Evolutionary conservation across 2,329 filamentous ascomycete genomes (phyloP).

Genomic region (Lanzia echinophila): DNA sequence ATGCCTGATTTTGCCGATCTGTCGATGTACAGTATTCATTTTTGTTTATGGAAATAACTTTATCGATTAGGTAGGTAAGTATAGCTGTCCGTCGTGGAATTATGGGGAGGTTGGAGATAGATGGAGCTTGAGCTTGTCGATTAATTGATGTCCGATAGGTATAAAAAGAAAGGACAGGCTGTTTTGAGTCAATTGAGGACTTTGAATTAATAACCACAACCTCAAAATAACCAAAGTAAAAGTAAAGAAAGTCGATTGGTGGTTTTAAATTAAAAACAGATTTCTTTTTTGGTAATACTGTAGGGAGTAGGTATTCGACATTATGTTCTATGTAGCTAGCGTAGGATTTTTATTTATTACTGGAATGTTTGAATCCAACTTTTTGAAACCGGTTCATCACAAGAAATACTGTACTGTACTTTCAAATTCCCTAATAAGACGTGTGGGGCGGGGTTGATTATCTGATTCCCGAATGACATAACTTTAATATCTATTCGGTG

Average conservation of each 20-base stretch:
- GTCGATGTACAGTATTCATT: constrained; percentile 68
- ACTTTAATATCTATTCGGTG: too few relatives aligned
- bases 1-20: constrained; percentile 66
- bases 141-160: background rate
- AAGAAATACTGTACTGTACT: too few relatives aligned
- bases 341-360: too few relatives aligned
- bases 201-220: background rate
- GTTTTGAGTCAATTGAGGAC: background rate
- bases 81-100: constrained; percentile 5
- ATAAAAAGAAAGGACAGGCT: background rate
- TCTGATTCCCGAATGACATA: too few relatives aligned
- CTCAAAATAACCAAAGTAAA: background rate
- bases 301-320: too few relatives aligned
- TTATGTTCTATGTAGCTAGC: too few relatives aligned
- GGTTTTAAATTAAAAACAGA: background rate
- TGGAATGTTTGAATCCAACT: too few relatives aligned
- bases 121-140: constrained; percentile 1
- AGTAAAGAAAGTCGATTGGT: constrained; percentile 3
- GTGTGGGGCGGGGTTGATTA: too few relatives aligned
- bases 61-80: background rate
- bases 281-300: background rate
- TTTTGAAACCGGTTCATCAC: too few relatives aligned
- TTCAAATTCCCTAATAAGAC: too few relatives aligned
- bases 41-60: constrained; percentile 23
- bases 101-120: constrained; percentile 1